Evolutionary conservation across 345 rosid genomes (phyloP).

Genomic region (Melaleuca alternifolia): DNA sequence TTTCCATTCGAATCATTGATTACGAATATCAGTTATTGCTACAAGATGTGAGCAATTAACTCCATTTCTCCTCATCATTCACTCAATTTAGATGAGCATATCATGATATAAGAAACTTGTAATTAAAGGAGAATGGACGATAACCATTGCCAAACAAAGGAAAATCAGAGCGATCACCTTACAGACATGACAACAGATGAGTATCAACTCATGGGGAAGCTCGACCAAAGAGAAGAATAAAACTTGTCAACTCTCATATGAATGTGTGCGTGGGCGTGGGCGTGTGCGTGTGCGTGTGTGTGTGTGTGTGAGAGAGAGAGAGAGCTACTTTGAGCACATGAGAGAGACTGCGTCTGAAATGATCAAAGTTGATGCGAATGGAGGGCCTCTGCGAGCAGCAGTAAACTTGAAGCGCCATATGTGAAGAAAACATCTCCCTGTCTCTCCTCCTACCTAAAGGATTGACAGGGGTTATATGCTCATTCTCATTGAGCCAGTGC

Average conservation of each 20-base stretch:
- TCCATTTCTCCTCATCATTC: background rate
- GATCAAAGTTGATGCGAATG: background rate
- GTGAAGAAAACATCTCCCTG: background rate
- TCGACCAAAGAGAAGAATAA: background rate
- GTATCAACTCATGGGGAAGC: background rate
- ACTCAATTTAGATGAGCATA: background rate
- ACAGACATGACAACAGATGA: background rate
- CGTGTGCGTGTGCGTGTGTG: background rate
- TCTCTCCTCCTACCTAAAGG: background rate
- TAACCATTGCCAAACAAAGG: background rate
- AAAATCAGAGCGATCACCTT: background rate
- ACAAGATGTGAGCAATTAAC: background rate
- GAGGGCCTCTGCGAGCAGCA: background rate
- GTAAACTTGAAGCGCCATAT: background rate
- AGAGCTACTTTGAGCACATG: background rate
- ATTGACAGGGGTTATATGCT: background rate
- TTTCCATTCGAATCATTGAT: background rate
- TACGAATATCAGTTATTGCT: background rate
- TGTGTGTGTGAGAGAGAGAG: background rate
- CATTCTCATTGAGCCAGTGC: background rate
- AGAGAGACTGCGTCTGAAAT: background rate
- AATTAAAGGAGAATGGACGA: background rate
- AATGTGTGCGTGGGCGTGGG: background rate
- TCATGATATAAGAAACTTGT: background rate
- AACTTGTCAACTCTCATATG: background rate